Percentiles rank a stretch among this genome's conserved stretches.
Conservation (phyloP, 495 filamentous ascomycete species). For the Tuber calosporum region DNA sequence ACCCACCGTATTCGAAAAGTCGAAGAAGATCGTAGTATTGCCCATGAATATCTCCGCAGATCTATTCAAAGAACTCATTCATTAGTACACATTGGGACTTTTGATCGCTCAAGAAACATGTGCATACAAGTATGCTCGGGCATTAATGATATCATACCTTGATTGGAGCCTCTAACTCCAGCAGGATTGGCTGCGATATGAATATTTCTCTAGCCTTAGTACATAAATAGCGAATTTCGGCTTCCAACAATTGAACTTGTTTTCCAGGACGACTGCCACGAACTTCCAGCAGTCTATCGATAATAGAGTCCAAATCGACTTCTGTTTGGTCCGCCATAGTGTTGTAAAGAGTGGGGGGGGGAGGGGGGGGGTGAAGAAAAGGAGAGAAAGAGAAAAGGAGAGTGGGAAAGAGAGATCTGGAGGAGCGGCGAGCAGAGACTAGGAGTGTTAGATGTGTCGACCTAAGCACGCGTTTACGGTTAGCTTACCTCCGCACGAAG, state of each 20-base stretch:
- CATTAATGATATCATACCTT: conserved; percentile 60
- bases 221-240: conserved; percentile 95
- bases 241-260: conserved; percentile 93
- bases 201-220: conserved; percentile 99
- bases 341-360: conserved; percentile 25
- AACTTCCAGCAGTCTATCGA: conserved; percentile 94
- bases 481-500: conserved; percentile 11
- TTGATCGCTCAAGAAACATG: conserved; percentile 1
- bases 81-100: background rate
- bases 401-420: conserved; percentile 22
- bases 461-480: conserved; percentile 36
- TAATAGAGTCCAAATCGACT: conserved; percentile 98
- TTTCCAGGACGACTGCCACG: conserved; percentile 96
- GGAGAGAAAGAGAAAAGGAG: conserved; percentile 30
- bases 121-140: background rate
- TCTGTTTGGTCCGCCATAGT: conserved; percentile 92
- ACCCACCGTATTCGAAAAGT: conserved; percentile 97
- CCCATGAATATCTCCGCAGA: conserved; percentile 98
- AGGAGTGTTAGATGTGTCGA: conserved; percentile 28
- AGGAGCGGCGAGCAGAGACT: conserved; percentile 28
- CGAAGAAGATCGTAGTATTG: conserved; percentile 98
- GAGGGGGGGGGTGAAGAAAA: conserved; percentile 10
- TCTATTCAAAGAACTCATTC: conserved; percentile 51
- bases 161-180: conserved; percentile 96
- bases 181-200: conserved; percentile 95